Evolutionary conservation across 2,329 filamentous ascomycete species (phyloP).

Genomic region (Xylaria sp.): DNA sequence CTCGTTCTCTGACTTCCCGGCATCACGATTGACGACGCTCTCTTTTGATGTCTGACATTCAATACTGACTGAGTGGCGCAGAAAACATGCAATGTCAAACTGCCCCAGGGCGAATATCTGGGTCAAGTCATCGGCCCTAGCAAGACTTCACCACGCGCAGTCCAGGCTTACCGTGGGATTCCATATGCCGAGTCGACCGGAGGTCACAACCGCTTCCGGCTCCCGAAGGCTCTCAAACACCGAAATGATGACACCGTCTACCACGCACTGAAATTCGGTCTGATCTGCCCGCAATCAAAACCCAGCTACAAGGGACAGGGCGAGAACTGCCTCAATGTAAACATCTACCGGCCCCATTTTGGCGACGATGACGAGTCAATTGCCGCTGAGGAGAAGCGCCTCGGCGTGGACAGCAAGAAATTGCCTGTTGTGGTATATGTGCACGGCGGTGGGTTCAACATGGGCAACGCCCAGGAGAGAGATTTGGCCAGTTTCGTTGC

Average conservation of each 20-base stretch:
- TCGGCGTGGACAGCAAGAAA: slow-evolving; percentile 24
- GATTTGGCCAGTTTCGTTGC: slow-evolving; percentile 58
- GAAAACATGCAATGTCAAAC: slow-evolving; percentile 28
- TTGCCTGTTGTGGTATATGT: slow-evolving; percentile 55
- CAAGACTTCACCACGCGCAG: slow-evolving; percentile 33
- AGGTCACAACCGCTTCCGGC: slow-evolving; percentile 43
- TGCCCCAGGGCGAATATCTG: slow-evolving; percentile 39
- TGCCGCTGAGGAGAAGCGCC: slow-evolving; percentile 23
- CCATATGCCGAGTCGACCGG: slow-evolving; percentile 41
- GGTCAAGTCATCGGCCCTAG: slow-evolving; percentile 33
- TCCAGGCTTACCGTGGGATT: slow-evolving; percentile 47
- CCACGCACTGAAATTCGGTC: slow-evolving; percentile 32
- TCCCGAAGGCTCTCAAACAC: slow-evolving; percentile 33
- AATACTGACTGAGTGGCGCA: slow-evolving; percentile 21
- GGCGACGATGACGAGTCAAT: slow-evolving; percentile 24
- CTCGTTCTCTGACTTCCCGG: not conserved
- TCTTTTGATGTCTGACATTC: not conserved
- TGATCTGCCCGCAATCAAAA: slow-evolving; percentile 32
- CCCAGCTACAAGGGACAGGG: slow-evolving; percentile 29
- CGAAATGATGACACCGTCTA: slow-evolving; percentile 31
- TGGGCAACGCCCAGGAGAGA: slow-evolving; percentile 47
- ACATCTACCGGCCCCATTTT: slow-evolving; percentile 43
- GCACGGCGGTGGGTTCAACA: slow-evolving; percentile 60
- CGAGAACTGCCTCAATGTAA: slow-evolving; percentile 51
- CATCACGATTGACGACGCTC: not conserved